These are phyloP conservation scores for Coemansia sp. DNA, from an alignment of 192 early-diverging fungal species.

Conservation along the genomic window DNA sequence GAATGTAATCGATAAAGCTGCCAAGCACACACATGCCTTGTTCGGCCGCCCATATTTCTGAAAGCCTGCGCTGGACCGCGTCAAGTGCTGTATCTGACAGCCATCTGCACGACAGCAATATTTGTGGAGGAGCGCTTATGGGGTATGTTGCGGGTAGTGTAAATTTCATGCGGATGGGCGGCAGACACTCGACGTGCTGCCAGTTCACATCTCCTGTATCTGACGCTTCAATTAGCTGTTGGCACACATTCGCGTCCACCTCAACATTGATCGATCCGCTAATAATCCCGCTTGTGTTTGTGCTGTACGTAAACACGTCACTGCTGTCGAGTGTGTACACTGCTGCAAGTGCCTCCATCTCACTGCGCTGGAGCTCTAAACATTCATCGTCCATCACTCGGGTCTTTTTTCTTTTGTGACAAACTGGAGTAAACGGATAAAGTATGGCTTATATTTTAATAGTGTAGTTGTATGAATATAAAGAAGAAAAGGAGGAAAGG, in stretches of 20 bases:
- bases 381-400: conserved; percentile 11
- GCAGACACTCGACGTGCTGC: background rate
- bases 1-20: background rate
- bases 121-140: background rate
- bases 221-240: background rate
- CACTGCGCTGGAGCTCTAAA: conserved; percentile 20
- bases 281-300: background rate
- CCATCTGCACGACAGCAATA: background rate
- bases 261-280: background rate
- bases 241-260: background rate
- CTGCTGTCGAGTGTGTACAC: conserved; percentile 9
- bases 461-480: too few relatives aligned
- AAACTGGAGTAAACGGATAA: background rate
- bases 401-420: background rate
- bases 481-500: too few relatives aligned
- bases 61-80: background rate
- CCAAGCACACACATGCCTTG: conserved; percentile 1
- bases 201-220: background rate
- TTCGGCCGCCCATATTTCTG: background rate
- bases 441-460: background rate
- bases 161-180: background rate
- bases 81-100: background rate
- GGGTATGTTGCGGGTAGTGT: background rate
- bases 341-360: conserved; percentile 24
- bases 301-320: background rate